A percentile compares a stretch with the other conserved stretches of the same genome.
These are phyloP conservation scores for Moesziomyces parantarcticus DNA, from an alignment of 1,284 basidiomycete species.

Conservation along the genomic window DNA sequence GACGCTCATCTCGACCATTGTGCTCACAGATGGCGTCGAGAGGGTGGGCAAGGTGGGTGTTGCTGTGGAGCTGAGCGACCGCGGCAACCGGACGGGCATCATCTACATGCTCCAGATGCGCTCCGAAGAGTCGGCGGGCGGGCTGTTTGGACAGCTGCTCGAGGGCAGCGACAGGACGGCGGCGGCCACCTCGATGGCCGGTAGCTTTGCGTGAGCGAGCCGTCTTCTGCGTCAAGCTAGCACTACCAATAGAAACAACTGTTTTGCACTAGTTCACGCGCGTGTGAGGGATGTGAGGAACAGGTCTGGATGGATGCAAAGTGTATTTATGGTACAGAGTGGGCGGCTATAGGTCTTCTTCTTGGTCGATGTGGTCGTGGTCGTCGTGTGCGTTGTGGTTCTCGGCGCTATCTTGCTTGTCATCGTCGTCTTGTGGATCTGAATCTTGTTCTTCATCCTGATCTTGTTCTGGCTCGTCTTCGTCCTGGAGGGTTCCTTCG, in stretches of 20 bases:
- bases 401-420: conserved; percentile 6
- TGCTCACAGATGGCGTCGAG: conserved; percentile 94
- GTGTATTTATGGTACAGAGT: background rate
- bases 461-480: conserved; percentile 25
- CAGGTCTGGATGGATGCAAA: background rate
- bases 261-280: background rate
- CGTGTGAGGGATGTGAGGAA: too few species aligned
- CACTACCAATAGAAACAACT: background rate
- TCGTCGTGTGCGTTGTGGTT: conserved; percentile 1
- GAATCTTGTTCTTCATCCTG: conserved; percentile 31
- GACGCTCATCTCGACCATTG: conserved; percentile 86
- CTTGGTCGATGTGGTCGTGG: conserved; percentile 26
- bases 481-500: conserved; percentile 37
- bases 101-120: conserved; percentile 87
- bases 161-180: conserved; percentile 81
- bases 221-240: background rate
- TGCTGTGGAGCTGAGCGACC: conserved; percentile 92
- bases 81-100: conserved; percentile 89
- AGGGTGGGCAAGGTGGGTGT: conserved; percentile 97
- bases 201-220: conserved; percentile 13
- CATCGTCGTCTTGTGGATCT: conserved; percentile 10
- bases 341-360: conserved; percentile 9
- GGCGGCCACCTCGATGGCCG: conserved; percentile 22
- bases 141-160: conserved; percentile 86
- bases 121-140: conserved; percentile 85